phyloP scores from a whole-genome alignment of 2,329 filamentous ascomycete species.

The Grosmannia serpens region DNA sequence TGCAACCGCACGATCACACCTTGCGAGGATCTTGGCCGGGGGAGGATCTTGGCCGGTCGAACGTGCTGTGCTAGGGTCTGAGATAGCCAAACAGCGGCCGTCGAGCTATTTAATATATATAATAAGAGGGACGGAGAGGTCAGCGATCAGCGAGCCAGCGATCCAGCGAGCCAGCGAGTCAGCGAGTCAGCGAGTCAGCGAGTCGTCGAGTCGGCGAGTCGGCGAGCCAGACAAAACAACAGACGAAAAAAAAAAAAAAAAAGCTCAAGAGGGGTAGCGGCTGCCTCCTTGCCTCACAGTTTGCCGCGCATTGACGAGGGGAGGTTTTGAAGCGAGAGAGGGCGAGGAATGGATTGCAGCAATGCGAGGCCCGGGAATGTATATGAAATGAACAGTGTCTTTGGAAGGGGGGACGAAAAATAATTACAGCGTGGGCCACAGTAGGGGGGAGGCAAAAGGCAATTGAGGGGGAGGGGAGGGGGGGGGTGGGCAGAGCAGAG shows the following conservation, averaged over 20 bases:
- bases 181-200: no score
- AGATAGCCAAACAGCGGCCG: neutral
- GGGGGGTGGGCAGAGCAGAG: no score
- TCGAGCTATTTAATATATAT: neutral
- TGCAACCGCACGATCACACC: conserved; percentile 1
- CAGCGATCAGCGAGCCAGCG: no score
- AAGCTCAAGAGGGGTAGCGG: neutral
- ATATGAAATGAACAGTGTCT: neutral
- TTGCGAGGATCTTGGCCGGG: neutral
- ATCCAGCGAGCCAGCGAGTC: no score
- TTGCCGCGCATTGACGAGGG: neutral
- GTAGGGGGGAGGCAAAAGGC: no score
- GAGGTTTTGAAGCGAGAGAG: neutral
- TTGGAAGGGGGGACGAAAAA: neutral
- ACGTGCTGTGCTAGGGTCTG: neutral
- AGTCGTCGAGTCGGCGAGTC: no score
- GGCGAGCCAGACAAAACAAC: neutral
- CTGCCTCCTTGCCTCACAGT: neutral
- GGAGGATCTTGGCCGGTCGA: neutral
- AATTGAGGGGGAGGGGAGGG: neutral
- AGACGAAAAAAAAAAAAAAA: neutral
- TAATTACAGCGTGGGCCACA: no score
- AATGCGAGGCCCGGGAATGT: neutral
- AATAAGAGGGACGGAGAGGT: neutral
- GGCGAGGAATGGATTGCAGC: neutral